phyloP scores from a whole-genome alignment of 805 yeast species.

The Saccharomycopsis sp. region DNA sequence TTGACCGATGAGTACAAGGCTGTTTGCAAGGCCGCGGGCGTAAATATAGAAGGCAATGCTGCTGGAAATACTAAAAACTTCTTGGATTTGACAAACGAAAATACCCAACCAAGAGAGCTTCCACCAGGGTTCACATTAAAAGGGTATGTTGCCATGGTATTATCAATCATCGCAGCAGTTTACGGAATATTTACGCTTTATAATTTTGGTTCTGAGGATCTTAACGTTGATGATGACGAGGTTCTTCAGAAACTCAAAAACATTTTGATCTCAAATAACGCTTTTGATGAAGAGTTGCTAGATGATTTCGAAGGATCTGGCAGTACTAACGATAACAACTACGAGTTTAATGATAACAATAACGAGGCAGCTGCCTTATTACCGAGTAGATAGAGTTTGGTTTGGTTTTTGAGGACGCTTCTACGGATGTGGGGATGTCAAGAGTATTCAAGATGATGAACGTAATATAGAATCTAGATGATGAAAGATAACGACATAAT shows the following conservation, averaged over 20 bases:
- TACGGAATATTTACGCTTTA: conserved; percentile 56
- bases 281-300: conserved; percentile 3
- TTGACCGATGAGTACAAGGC: conserved; percentile 44
- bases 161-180: conserved; percentile 50
- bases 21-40: conserved; percentile 41
- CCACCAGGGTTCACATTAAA: conserved; percentile 66
- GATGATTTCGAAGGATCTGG: not conserved
- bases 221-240: conserved; percentile 36
- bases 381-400: not conserved
- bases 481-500: too few species aligned
- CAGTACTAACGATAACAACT: not conserved
- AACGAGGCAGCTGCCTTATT: not conserved
- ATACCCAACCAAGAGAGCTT: conserved; percentile 51
- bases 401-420: too few species aligned
- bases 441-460: too few species aligned
- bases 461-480: too few species aligned
- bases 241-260: conserved; percentile 33
- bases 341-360: not conserved
- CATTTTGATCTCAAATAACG: conserved; percentile 27
- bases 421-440: too few species aligned
- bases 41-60: conserved; percentile 57
- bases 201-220: conserved; percentile 60
- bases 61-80: conserved; percentile 56
- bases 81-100: conserved; percentile 54
- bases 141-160: conserved; percentile 57